These are phyloP conservation scores for Apophysomyces variabilis DNA, from an alignment of 371 early-diverging fungal genomes.

Conservation along the genomic window DNA sequence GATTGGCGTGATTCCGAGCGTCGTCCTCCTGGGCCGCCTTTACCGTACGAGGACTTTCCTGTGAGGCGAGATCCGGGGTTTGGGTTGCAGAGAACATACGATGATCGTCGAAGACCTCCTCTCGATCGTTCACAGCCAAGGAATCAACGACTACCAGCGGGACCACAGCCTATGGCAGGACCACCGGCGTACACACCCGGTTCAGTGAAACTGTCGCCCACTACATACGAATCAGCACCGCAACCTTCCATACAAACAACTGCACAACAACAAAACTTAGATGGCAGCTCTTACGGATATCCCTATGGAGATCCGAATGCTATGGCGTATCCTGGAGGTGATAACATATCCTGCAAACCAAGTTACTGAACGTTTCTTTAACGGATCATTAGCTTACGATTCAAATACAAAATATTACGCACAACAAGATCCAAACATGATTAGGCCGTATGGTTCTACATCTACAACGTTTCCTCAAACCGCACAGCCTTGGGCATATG, in stretches of 20 bases:
- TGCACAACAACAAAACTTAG: conserved; percentile 18
- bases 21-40: conserved; percentile 19
- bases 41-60: conserved; percentile 28
- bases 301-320: conserved; percentile 12
- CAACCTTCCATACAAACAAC: conserved; percentile 10
- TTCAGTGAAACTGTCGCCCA: conserved; percentile 8
- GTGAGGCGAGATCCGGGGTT: conserved; percentile 5
- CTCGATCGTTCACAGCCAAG: conserved; percentile 26
- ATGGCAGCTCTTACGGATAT: conserved; percentile 21
- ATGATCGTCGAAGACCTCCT: conserved; percentile 34
- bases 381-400: conserved; percentile 12
- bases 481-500: conserved; percentile 19
- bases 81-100: conserved; percentile 21
- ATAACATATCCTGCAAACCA: not conserved
- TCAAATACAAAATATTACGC: conserved; percentile 25
- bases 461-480: conserved; percentile 16
- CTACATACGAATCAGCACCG: conserved; percentile 18
- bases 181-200: conserved; percentile 19
- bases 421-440: conserved; percentile 22
- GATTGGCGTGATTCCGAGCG: conserved; percentile 42
- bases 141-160: conserved; percentile 14
- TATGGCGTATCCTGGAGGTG: conserved; percentile 14
- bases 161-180: conserved; percentile 20
- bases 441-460: conserved; percentile 24
- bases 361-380: not conserved